Base-by-base conservation (phyloP, 2,329 filamentous ascomycete species). In the Stemphylium lycopersici region DNA sequence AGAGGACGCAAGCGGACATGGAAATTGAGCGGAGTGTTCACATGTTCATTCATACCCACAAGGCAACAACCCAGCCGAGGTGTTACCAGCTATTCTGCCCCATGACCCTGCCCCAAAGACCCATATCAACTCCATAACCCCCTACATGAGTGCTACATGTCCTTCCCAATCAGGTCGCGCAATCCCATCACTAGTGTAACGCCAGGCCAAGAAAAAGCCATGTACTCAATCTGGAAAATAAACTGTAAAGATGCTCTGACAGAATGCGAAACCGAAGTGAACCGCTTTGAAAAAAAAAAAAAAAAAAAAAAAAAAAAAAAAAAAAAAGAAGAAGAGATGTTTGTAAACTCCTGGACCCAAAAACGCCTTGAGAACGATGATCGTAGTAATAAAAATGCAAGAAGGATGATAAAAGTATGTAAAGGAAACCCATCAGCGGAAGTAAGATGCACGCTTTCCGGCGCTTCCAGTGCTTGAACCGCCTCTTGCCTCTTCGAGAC, bases 401-500 rank as follows among this genome's bases (percentile, higher is more conserved):
- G 41, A 50, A 49, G 31, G 12, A 40, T 34, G 40, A 31, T 5
- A 40, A 41, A 12, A 13, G 42, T 16, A 32, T 18, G 29, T 32
- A 31, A 26, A 7, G 6, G 26, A 29, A 29, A 29, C 8, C 8
- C 26, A 29, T 46, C 33, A 59, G 32, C 57, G 57, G 22, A 59
- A 59, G 44, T 59, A 59, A 8, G 69, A 69, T 41, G 63, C 65
- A 48, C 71, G 64, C 29, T 66, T 69, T 3, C 65, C 64, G 24
- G 61, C 65, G 26, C 60, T 68, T 4, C 67, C 67, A 6, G 64
- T 62, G 20, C 65, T 65, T 3, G 67, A 59, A 7, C 68, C 70
- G 7, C 72, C 71, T 52, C 71, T 58, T 24, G 65, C 65, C 56
- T 75, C 74, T 49, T 76, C 74, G 7, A 76, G 59, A 47, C 74